Evolutionary conservation across 2,329 filamentous ascomycete genomes (phyloP), one percentile per base, ranked within the genome.

Genomic region (Rhexocercosporidium sp.): DNA sequence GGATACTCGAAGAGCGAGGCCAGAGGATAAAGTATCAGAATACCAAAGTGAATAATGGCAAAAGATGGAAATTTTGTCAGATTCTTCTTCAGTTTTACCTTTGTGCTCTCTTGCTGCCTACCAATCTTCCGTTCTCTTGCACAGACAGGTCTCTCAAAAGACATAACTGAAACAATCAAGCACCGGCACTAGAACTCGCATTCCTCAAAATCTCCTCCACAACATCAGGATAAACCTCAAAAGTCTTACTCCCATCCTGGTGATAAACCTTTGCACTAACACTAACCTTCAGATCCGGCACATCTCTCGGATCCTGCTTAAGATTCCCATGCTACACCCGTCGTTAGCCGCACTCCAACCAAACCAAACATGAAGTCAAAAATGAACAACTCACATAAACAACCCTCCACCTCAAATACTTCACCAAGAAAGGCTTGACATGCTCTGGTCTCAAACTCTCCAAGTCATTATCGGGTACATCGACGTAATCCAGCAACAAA

Each of bases 341-440:
- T 25, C 47, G 27, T 53, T 53, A 53, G 47, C 47, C 47, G 47
- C 47, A 53, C 4, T 53, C 20, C 47, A 27, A 53, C 20, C 39
- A 44, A n/a, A 44, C 39, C 47, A 53, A 53, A 53, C 47, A 53
- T 25, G 47, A 53, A 25, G 47, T 20, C 20, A 53, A 53, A 53
- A 53, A 53, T 53, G 18, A 53, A 25, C 20, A 53, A 59, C 62
- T 57, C 29, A 64, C 62, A 46, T 39, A 44, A 31, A 64, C 34
- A 29, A 64, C 51, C 22, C 62, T 56, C 62, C 62, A 64, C 27
- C 37, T 59, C 49, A 64, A 34, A 47, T 64, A 18, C 53, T 57
- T 59, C 29, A 64, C 51, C 62, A 64, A 64, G 51, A 64, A 64
- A 18, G 62, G 62, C 51, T 57, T 59, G 18, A 64, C 62, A 46